Base-by-base conservation (phyloP, 768 basidiomycete species). In the Galerina sulciceps region DNA sequence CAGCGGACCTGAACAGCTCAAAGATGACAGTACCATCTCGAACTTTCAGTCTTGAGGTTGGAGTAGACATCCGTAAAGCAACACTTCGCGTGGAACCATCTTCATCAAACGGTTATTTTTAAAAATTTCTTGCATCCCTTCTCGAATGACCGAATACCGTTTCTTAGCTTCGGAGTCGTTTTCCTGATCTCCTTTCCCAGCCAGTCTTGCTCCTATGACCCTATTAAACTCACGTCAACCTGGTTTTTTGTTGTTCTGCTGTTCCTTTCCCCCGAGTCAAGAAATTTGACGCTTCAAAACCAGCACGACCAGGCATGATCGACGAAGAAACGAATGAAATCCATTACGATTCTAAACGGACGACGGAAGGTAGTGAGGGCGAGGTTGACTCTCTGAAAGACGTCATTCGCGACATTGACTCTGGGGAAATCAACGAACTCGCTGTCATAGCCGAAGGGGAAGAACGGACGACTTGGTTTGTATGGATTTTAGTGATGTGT, bases 401-500 rank as follows among this genome's bases (percentile, higher is more conserved):
- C 44, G 42, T 69, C 31, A 49, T 67, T 1, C 67, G 58, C 20
- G 66, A 70, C 42, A 66, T 61, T n/a, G 73, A 75, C 51, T 73
- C 72, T 4, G 85, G 82, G 20, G 85, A 86, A 62, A 84, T 87
- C 45, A 85, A 83, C 49, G 86, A 88, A 62, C 67, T 84, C 53
- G 76, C 81, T 1, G 82, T 85, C 6, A 80, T 86, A 10, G 83
- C 82, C 15, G 87, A 88, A 63, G 86, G 85, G 11, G 87, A 88
- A 57, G 87, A 88, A 57, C 74, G 72, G 58, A 87, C 86, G 20
- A 89, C 88, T 0, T 83, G 81, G 80, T 91, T 91, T 61, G 84
- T 93, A 2, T 91, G 89, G 89, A 74, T 86, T n/a, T 79, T 93
- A 41, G 90, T 92, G 13, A 70, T 81, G 51, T 86, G 87, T 58